Base-by-base conservation (phyloP, 2,329 filamentous ascomycete species). In the Thelonectria blattea region DNA sequence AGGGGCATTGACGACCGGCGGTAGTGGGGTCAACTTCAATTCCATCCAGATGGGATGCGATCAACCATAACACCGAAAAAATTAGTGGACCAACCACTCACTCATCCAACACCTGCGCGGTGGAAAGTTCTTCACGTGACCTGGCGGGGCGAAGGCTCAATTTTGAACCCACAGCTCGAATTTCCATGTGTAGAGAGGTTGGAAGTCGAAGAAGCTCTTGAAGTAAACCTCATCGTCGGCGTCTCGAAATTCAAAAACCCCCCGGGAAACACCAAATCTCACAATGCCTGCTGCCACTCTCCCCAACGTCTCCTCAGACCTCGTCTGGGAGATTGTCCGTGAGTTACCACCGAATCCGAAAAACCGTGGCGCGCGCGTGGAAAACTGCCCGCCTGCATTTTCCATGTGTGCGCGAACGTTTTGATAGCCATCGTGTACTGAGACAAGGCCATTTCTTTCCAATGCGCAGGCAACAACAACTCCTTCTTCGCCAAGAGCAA, bases 301-400 rank as follows among this genome's bases (percentile, higher is more conserved):
- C 72, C 80, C 88, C 74, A 92, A 93, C 85, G 85, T 96, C 77
- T 96, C 93, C 79, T 82, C 89, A 77, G 93, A 97, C 83, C 86
- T 97, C 74, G 83, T 97, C 85, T 98, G 94, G 94, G 90, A 94
- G 87, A 83, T 96, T 80, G 89, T 90, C 86, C 92, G 93, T 97
- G 89, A 81, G 93, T 93, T 88, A 90, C 63, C 48, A 43, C 45
- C 45, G 45, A 47, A 56, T 37, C 48, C 18, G 37, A 6, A 49
- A 37, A 51, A 12, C 42, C 14, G 20, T 24, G 17, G 17, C n/a
- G n/a, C n/a, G 46, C 54, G n/a, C 14, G 34, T 30, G 32, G 47
- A 50, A 24, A 45, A 22, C 45, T 47, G 43, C 43, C 43, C 43
- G 27, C 22, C 15, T 24, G 9, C 46, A 41, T 52, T 47, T 30